Percentiles rank a stretch among this genome's conserved stretches.
Conservation (phyloP, 805 yeast species). For the Tetrapisispora pingtungensis region DNA sequence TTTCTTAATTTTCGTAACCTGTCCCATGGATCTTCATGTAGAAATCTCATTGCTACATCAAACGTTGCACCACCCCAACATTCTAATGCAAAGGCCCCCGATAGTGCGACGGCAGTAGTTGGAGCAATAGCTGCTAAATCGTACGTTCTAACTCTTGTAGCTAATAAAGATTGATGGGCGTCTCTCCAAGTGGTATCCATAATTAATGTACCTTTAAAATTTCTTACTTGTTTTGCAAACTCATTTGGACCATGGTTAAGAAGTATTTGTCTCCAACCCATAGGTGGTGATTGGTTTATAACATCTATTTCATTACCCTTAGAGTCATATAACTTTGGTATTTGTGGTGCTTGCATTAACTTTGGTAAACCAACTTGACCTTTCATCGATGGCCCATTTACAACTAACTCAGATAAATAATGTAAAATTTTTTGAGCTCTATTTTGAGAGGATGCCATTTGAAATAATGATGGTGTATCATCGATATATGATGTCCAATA, state of each 20-base stretch:
- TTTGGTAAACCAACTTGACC: constrained; percentile 93
- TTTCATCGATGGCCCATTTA: constrained; percentile 87
- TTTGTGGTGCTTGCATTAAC: constrained; percentile 56
- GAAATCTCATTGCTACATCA: constrained; percentile 94
- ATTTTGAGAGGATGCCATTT: constrained; percentile 87
- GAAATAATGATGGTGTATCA: constrained; percentile 91
- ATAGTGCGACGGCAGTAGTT: constrained; percentile 78
- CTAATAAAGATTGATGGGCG: constrained; percentile 95
- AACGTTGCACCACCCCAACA: constrained; percentile 99
- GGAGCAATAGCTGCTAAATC: constrained; percentile 87
- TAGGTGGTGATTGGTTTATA: constrained; percentile 41
- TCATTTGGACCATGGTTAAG: constrained; percentile 75
- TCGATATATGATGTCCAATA: constrained; percentile 99
- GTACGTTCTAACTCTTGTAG: constrained; percentile 90
- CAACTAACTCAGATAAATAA: constrained; percentile 84
- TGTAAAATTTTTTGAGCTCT: constrained; percentile 88
- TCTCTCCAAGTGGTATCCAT: constrained; percentile 99
- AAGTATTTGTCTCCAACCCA: constrained; percentile 86
- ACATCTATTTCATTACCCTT: constrained; percentile 53
- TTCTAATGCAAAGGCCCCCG: constrained; percentile 90
- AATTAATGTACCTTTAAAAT: constrained; percentile 71
- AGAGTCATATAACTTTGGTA: constrained; percentile 60
- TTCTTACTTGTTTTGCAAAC: constrained; percentile 78
- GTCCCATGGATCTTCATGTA: constrained; percentile 97
- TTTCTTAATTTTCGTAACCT: constrained; percentile 77